Base-by-base conservation (phyloP, 257 asterid species). In the Solanum piurae region DNA sequence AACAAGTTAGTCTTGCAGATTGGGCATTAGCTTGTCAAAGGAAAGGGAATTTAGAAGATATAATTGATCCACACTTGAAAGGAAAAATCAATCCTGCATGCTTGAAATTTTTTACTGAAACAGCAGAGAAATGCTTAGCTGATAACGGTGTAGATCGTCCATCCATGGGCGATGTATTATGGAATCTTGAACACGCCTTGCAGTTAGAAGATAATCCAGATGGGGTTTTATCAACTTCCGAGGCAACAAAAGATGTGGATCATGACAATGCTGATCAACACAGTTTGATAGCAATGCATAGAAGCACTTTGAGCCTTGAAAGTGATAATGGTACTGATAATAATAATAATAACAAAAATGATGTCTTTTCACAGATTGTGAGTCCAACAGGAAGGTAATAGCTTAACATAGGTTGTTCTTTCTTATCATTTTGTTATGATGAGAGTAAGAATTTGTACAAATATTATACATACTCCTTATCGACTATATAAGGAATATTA, bases 1-100 rank as follows among this genome's bases (percentile, higher is more conserved):
- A 96, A 64, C 98, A 96, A 91, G 98, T 96, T 36, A 94, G 98
- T 42, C 88, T 96, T 10, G 98, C 94, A 2, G 99, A 96, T 40
- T 96, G 94, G 93, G 98, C 96, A 0, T 66, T 94, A 34, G 79
- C 93, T 40, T 94, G 99, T 76, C 94, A 92, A 13, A 92, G 92
- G 55, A 93, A 95, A 89, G 94, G 92, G 3, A 88, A 91, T 3
- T 23, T 96, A 0, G 94, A 93, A 14, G 97, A 96, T 3, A 94
- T 93, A 1, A 84, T 95, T 3, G 99, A 96, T 25, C 96, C 98
- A 13, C 95, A 95, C 2, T 88, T 96, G 9, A 94, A 92, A 84
- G 98, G 95, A 13, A 94, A 93, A 31, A 90, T 96, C 25, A 83
- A 84, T 27, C 89, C 92, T 0, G 95, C 93, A n/a, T 92, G 98